phyloP scores from a whole-genome alignment of 371 early-diverging fungal genomes.

The Batrachochytrium dendrobatidis region DNA sequence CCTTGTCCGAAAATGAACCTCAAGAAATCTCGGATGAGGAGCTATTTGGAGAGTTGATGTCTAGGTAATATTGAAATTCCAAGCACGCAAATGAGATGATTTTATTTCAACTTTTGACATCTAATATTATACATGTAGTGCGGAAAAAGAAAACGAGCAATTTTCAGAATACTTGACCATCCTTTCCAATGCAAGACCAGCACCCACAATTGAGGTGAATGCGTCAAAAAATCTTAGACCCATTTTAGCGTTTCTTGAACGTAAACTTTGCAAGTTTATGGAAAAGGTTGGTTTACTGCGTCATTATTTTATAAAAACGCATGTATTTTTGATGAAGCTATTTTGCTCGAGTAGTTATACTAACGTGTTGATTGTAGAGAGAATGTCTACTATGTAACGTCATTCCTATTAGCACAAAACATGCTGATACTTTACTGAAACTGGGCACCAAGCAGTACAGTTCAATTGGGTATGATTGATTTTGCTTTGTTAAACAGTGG shows the following conservation, averaged over 20 bases:
- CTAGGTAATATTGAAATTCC: slow-evolving; percentile 12
- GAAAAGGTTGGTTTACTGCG: no score
- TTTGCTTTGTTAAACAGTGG: not conserved
- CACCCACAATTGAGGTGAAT: slow-evolving; percentile 31
- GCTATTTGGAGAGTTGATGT: slow-evolving; percentile 22
- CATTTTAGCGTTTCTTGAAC: slow-evolving; percentile 19
- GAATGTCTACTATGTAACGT: slow-evolving; percentile 28
- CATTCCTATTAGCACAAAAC: slow-evolving; percentile 15
- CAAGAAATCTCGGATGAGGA: slow-evolving; percentile 16
- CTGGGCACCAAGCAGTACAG: slow-evolving; percentile 36
- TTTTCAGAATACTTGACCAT: slow-evolving; percentile 23
- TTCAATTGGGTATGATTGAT: slow-evolving; percentile 21
- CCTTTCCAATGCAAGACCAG: slow-evolving; percentile 18
- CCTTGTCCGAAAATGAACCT: no score
- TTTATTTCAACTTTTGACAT: no score
- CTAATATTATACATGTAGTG: no score
- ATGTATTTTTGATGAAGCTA: no score
- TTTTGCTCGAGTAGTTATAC: not conserved
- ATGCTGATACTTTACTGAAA: slow-evolving; percentile 28
- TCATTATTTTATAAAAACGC: no score
- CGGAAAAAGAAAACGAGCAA: slow-evolving; percentile 28
- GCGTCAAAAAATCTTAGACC: slow-evolving; percentile 26
- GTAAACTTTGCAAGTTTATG: slow-evolving; percentile 7
- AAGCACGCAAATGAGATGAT: not conserved
- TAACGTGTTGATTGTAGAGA: slow-evolving; percentile 18